Evolutionary conservation across 176 grass and related monocot species (phyloP), one percentile per base, ranked within the genome.

Genomic region (Oryza rufipogon): DNA sequence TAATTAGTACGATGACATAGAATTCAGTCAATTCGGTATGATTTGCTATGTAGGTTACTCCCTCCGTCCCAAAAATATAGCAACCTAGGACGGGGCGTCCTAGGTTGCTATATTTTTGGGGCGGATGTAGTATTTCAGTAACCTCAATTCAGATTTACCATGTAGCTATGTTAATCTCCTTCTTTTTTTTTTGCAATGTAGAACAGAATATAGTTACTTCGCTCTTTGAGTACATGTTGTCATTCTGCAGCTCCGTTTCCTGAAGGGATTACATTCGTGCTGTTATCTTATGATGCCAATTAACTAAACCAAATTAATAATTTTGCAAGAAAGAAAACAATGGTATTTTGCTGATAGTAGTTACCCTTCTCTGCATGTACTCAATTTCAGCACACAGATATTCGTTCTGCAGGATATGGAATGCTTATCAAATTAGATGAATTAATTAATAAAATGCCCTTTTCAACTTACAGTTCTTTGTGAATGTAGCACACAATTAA

Each of bases 341-440:
- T 41, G 10, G 20, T 83, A 15, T 56, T 32, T 56, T 80, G 8
- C 6, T 84, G n/a, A 12, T 32, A 63, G 3, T 32, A 32, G 1
- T 87, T 95, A 98, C 93, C 87, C 74, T 91, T 64, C 78, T 89
- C 71, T 87, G 83, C 76, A 86, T 85, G 56, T 93, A 84, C 77
- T 89, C 74, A 4, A 92, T 68, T 81, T 98, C 89, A 74, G 66
- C 66, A 41, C 45, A 88, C 10, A 98, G 25, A 67, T 92, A 77
- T 73, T 93, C 92, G 65, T 88, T 85, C 96, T 98, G 91, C 64
- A 68, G 74, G n/a, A 52, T 64, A 45, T 70, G 19, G 60, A 71
- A 86, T 63, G 0, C 17, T 39, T 54, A 70, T 64, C 20, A 36
- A 36, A 36, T 79, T 34, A 14, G 5, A 16, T 6, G 75, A 34